A percentile compares a stretch with the other conserved stretches of the same genome.
Evolutionary conservation across 306 rosid species (phyloP).

Genomic region (Fagus crenata): DNA sequence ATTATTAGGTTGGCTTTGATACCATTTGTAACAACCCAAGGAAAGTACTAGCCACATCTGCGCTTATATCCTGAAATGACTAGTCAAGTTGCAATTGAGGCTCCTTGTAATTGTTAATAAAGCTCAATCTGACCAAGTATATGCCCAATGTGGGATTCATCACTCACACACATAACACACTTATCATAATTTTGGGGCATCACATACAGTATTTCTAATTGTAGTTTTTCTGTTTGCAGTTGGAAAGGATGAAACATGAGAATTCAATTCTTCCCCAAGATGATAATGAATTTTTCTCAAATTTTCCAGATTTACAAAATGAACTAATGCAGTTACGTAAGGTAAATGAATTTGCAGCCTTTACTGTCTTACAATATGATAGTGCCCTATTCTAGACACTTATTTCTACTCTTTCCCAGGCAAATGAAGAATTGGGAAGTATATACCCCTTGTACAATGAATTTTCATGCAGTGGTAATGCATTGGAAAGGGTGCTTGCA

Average conservation of each 20-base stretch:
- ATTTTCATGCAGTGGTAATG: slow-evolving; percentile 66
- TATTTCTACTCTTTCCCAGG: slow-evolving; percentile 46
- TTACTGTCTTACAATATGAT: slow-evolving; percentile 4
- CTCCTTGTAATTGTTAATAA: too few species aligned
- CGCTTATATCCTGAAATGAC: too few species aligned
- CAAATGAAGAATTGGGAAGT: slow-evolving; percentile 78
- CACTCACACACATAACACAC: too few species aligned
- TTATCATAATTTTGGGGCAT: too few species aligned
- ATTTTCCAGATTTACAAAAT: slow-evolving; percentile 65
- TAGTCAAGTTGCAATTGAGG: too few species aligned
- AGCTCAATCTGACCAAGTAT: too few species aligned
- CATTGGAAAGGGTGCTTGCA: slow-evolving; percentile 93
- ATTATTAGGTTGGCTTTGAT: too few species aligned
- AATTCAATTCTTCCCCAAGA: slow-evolving; percentile 52
- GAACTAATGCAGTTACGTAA: slow-evolving; percentile 70
- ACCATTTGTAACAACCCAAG: too few species aligned
- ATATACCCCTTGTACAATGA: slow-evolving; percentile 68
- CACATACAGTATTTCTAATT: slow-evolving; percentile 18
- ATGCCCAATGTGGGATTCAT: too few species aligned
- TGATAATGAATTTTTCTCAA: slow-evolving; percentile 43
- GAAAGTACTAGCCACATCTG: too few species aligned
- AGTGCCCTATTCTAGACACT: slow-evolving; percentile 13
- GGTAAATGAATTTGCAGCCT: slow-evolving; percentile 46
- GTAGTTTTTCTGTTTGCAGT: slow-evolving; percentile 52
- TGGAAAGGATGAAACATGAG: slow-evolving; percentile 85